phyloP scores from a whole-genome alignment of 345 rosid genomes.

The Salix exigua region DNA sequence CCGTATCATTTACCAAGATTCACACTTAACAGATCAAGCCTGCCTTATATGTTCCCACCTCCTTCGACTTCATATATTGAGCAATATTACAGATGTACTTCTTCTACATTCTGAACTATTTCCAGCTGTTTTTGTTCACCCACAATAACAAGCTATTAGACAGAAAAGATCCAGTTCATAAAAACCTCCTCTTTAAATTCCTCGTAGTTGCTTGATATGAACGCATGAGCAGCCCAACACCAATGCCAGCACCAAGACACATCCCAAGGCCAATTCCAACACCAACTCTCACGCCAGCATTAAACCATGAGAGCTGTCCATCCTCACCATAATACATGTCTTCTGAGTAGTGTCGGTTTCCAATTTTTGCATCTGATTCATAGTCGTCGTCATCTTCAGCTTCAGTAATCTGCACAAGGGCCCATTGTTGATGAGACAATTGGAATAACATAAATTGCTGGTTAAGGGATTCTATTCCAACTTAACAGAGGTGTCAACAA shows the following conservation, averaged over 20 bases:
- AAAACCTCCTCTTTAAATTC: constrained; percentile 80
- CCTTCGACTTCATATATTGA: constrained; percentile 9
- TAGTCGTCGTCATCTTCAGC: constrained; percentile 41
- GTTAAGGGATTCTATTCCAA: neutral
- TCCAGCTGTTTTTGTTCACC: neutral
- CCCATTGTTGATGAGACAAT: neutral
- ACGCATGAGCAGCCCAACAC: constrained; percentile 91
- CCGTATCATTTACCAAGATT: constrained; percentile 34
- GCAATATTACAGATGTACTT: constrained; percentile 21
- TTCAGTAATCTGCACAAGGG: constrained; percentile 43
- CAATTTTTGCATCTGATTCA: constrained; percentile 56
- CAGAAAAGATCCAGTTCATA: constrained; percentile 30
- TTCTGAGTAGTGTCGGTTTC: constrained; percentile 42
- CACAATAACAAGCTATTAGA: neutral
- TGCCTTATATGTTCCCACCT: neutral
- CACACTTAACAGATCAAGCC: constrained; percentile 8
- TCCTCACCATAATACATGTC: constrained; percentile 75
- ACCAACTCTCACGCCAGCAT: constrained; percentile 92
- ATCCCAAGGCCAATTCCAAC: constrained; percentile 94
- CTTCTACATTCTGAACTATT: constrained; percentile 24
- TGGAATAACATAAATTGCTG: neutral
- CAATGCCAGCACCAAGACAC: constrained; percentile 89
- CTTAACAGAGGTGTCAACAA: neutral
- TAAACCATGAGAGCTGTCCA: constrained; percentile 88
- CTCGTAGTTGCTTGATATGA: constrained; percentile 94